Base-by-base conservation (phyloP, 2,329 filamentous ascomycete species). In the Cercospora nicotianae region DNA sequence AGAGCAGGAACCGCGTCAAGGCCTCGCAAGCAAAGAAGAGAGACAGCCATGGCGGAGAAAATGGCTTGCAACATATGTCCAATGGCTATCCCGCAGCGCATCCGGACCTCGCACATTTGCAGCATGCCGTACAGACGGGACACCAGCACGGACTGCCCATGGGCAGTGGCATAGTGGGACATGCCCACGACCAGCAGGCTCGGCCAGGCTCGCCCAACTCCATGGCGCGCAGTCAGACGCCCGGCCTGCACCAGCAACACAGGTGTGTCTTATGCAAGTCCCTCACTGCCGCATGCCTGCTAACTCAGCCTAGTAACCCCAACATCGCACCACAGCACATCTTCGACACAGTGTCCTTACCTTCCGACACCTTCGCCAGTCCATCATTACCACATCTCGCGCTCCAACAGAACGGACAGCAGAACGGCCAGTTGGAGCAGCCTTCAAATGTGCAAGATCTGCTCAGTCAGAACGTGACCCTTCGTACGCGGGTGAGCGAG, bases 1-100 rank as follows among this genome's bases (percentile, higher is more conserved):
- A 99, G 85, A 97, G 94, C 84, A 93, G 95, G 77, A 99, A 99
- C 82, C 90, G 95, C 72, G 94, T 98, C 75, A 98, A 98, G 85
- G 95, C 93, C 64, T 87, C 94, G 75, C 87, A 91, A 70, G 89
- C 90, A 58, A 96, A 96, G 89, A 83, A 77, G 81, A 68, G 74
- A 53, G 74, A 76, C 77, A 60, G 65, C 51, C 65, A 69, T 13
- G 72, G 74, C 63, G 71, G 70, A 18, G 66, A 66, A 51, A 61
- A 67, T 45, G 68, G 57, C 36, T 51, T 61, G 26, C 65, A 63
- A 20, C 68, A 69, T 31, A 63, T 69, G n/a, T 60, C 63, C 9
- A 71, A 72, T 67, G 67, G 70, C 45, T 72, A 70, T 59, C 30
- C 67, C 18, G 63, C 72, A 33, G 68, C 69, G 18, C 69, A 72